Percentiles rank a stretch among this genome's conserved stretches.
phyloP scores from a whole-genome alignment of 2,329 filamentous ascomycete genomes.

The Colletotrichum gloeosporioides region DNA sequence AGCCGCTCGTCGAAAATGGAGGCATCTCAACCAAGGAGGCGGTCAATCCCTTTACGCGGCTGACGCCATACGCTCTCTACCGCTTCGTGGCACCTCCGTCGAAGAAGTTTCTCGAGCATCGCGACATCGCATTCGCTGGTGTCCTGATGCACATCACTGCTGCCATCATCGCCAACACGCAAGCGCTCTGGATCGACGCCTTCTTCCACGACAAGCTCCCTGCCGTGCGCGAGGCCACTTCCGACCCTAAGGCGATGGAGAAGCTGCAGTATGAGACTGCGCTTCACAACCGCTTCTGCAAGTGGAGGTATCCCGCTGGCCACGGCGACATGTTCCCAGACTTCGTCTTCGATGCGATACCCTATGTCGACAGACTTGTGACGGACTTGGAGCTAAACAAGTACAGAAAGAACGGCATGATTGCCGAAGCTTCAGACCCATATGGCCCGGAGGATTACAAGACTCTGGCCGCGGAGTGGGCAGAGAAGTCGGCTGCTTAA shows the following conservation, averaged over 20 bases:
- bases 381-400: conserved; percentile 67
- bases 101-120: conserved; percentile 11
- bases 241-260: conserved; percentile 37
- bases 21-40: conserved; percentile 15
- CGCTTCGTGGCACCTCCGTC: conserved; percentile 33
- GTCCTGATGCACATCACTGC: conserved; percentile 33
- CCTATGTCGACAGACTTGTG: conserved; percentile 74
- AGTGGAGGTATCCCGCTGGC: conserved; percentile 71
- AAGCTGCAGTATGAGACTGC: conserved; percentile 59
- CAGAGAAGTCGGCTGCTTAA: neutral
- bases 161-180: conserved; percentile 35
- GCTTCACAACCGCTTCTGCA: conserved; percentile 71
- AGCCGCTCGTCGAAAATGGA: conserved; percentile 5
- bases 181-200: conserved; percentile 50
- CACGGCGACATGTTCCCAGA: conserved; percentile 69
- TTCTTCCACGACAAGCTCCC: conserved; percentile 47
- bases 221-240: conserved; percentile 23
- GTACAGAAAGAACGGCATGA: conserved; percentile 58
- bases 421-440: conserved; percentile 57
- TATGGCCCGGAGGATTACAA: conserved; percentile 66
- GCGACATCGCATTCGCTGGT: conserved; percentile 37
- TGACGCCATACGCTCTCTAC: conserved; percentile 28
- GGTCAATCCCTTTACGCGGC: conserved; percentile 14
- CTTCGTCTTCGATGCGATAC: conserved; percentile 78
- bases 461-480: conserved; percentile 59